Evolutionary conservation across 164 flowering plant genomes (phyloP).

Genomic region (Tetrastigma voinierianum): DNA sequence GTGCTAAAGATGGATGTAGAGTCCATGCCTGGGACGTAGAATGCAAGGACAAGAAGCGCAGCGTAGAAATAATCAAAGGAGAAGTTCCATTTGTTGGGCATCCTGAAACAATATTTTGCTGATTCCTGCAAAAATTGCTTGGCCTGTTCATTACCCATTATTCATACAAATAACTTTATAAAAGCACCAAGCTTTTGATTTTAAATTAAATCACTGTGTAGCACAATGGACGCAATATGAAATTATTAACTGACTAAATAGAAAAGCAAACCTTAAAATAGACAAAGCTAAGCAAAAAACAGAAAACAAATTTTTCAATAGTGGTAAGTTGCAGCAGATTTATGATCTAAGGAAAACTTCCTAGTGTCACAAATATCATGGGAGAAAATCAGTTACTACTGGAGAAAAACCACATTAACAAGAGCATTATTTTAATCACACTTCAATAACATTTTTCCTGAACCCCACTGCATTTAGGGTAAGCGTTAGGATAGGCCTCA

Average conservation of each 20-base stretch:
- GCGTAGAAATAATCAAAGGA: constrained; percentile 81
- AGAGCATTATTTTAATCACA: no score
- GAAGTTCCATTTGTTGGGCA: constrained; percentile 96
- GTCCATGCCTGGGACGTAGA: constrained; percentile 75
- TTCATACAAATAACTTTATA: not conserved
- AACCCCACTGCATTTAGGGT: not conserved
- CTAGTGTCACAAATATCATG: no score
- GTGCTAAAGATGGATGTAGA: not conserved
- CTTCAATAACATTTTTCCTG: no score
- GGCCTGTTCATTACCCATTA: not conserved
- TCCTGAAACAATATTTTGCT: constrained; percentile 70
- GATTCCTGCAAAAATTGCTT: constrained; percentile 51
- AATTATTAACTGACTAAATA: no score
- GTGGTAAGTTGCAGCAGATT: not conserved
- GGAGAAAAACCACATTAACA: no score
- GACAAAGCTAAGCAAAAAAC: not conserved
- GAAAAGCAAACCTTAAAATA: no score
- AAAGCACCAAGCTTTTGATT: not conserved
- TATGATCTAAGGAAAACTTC: not conserved
- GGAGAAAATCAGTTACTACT: no score
- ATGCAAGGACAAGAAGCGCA: constrained; percentile 51
- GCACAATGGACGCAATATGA: no score
- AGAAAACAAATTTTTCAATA: no score
- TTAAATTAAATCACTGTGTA: no score
- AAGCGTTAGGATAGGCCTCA: not conserved